Percentiles rank a stretch among this genome's conserved stretches.
phyloP scores from a whole-genome alignment of 2,329 filamentous ascomycete species.

The Sporothrix pallida region DNA sequence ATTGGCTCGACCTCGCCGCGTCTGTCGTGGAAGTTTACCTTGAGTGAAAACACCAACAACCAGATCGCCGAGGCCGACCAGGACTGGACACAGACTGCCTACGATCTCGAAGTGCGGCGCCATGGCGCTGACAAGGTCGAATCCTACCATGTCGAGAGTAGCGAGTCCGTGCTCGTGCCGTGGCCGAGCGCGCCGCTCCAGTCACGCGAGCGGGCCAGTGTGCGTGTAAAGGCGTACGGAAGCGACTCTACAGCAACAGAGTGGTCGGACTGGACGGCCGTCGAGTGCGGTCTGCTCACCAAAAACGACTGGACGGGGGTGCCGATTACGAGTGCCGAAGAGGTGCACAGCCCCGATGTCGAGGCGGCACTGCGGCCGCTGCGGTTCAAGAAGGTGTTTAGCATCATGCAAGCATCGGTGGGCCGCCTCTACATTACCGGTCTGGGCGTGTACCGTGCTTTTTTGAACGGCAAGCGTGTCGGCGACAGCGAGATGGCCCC shows the following conservation, averaged over 20 bases:
- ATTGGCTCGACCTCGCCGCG: slow-evolving; percentile 36
- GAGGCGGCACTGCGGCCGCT: slow-evolving; percentile 38
- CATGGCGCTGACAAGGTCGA: not conserved
- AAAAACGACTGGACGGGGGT: slow-evolving; percentile 33
- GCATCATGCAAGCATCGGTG: slow-evolving; percentile 41
- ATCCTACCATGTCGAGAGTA: slow-evolving; percentile 30
- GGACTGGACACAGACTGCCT: slow-evolving; percentile 37
- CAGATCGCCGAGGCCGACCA: not conserved
- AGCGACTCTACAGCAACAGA: not conserved
- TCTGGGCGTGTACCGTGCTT: slow-evolving; percentile 45
- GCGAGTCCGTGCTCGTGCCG: slow-evolving; percentile 45
- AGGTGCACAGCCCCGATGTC: slow-evolving; percentile 11
- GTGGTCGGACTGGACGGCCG: slow-evolving; percentile 37
- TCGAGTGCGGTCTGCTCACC: slow-evolving; percentile 38
- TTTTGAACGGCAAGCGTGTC: slow-evolving; percentile 44
- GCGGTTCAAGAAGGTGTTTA: slow-evolving; percentile 39
- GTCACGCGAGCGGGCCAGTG: slow-evolving; percentile 33
- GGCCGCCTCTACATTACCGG: slow-evolving; percentile 48
- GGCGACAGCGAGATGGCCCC: slow-evolving; percentile 47
- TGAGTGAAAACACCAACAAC: not conserved
- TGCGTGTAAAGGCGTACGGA: slow-evolving; percentile 35
- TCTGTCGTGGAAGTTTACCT: slow-evolving; percentile 39
- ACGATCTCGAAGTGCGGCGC: slow-evolving; percentile 36
- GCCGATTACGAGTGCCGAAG: slow-evolving; percentile 26
- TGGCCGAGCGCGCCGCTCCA: slow-evolving; percentile 43